These are phyloP conservation scores for Metschnikowia lunata DNA, from an alignment of 805 yeast genomes.

Conservation along the genomic window DNA sequence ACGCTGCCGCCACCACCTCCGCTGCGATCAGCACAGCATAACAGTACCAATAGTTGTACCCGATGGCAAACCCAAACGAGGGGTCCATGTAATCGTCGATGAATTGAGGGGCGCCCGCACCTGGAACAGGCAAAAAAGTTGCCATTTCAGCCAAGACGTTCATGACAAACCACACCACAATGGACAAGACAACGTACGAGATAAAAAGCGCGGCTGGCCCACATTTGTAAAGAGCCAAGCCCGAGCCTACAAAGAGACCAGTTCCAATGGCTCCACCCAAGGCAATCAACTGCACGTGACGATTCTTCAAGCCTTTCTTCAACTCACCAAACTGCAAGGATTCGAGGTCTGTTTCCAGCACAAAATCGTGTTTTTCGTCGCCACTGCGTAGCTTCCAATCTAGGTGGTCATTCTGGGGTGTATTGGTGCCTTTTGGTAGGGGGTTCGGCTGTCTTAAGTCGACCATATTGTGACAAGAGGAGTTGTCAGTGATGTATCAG, in stretches of 20 bases:
- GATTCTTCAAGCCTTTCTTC: conserved; percentile 19
- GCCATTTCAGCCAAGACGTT: conserved; percentile 21
- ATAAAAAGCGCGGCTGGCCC: conserved; percentile 20
- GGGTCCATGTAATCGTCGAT: conserved; percentile 17
- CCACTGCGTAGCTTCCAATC: neutral
- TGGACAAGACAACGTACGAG: conserved; percentile 15
- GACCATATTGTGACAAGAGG: too few relatives aligned
- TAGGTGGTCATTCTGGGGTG: too few relatives aligned
- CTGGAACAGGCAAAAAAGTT: conserved; percentile 19
- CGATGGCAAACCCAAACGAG: conserved; percentile 19
- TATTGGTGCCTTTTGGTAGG: too few relatives aligned
- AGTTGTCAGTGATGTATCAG: too few relatives aligned
- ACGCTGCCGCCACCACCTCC: conserved; percentile 19
- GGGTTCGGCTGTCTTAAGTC: too few relatives aligned
- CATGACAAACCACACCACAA: conserved; percentile 20
- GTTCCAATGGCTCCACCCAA: conserved; percentile 22
- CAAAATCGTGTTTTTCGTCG: neutral
- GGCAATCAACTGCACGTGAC: conserved; percentile 21
- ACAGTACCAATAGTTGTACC: conserved; percentile 21
- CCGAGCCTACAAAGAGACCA: conserved; percentile 20
- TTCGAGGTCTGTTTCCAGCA: neutral
- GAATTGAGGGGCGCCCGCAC: conserved; percentile 20
- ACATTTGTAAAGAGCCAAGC: conserved; percentile 12
- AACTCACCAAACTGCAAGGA: conserved; percentile 12
- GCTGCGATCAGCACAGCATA: conserved; percentile 17